Percentiles rank a stretch among this genome's conserved stretches.
phyloP scores from a whole-genome alignment of 805 yeast genomes.

The Tetrapisispora phaffii region DNA sequence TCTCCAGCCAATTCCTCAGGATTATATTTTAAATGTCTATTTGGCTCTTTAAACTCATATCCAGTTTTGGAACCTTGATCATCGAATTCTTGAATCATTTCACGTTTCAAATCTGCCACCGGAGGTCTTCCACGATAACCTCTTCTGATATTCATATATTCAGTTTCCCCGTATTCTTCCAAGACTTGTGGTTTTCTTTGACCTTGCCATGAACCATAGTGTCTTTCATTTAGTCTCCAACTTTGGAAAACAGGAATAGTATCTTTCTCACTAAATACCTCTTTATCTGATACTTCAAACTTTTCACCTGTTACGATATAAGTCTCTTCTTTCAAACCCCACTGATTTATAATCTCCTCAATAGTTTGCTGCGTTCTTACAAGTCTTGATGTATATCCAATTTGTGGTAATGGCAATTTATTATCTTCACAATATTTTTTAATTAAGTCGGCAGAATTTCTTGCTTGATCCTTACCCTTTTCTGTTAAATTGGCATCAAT shows the following conservation, averaged over 20 bases:
- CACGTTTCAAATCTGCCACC: conserved; percentile 26
- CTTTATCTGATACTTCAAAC: background rate
- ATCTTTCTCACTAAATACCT: conserved; percentile 15
- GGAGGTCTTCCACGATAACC: conserved; percentile 70
- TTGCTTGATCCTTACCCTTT: conserved; percentile 60
- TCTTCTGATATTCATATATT: conserved; percentile 73
- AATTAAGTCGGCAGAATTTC: conserved; percentile 51
- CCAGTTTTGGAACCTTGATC: conserved; percentile 26
- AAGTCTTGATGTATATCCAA: conserved; percentile 61
- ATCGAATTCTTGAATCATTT: conserved; percentile 33
- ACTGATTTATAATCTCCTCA: conserved; percentile 48
- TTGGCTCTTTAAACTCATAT: conserved; percentile 31
- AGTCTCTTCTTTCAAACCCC: conserved; percentile 24
- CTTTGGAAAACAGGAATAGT: conserved; percentile 46
- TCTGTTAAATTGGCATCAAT: conserved; percentile 62
- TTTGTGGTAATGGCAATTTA: conserved; percentile 36
- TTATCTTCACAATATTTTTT: conserved; percentile 29
- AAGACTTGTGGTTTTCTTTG: conserved; percentile 59
- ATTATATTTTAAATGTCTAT: conserved; percentile 26
- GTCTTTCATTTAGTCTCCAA: conserved; percentile 79
- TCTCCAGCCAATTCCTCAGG: conserved; percentile 32
- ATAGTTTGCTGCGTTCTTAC: conserved; percentile 70
- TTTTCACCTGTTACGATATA: conserved; percentile 16
- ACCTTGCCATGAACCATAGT: conserved; percentile 77
- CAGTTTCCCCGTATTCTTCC: conserved; percentile 55